phyloP scores from a whole-genome alignment of 1,284 basidiomycete species.

The Cryptococcus hybrid region DNA sequence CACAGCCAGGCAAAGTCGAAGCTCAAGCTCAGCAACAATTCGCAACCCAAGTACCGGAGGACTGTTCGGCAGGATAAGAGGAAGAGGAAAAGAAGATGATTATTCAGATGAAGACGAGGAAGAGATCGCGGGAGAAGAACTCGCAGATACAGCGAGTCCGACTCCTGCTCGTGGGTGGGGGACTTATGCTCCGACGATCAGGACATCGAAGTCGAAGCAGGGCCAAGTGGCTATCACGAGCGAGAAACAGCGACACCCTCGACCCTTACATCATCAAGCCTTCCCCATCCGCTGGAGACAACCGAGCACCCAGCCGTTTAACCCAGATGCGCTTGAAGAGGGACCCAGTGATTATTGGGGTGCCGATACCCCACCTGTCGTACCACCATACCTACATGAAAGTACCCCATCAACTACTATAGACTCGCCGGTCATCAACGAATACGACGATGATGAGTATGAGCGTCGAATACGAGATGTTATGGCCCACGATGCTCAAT shows the following conservation, averaged over 20 bases:
- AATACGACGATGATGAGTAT: constrained; percentile 13
- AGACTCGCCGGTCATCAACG: neutral
- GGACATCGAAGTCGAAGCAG: constrained; percentile 6
- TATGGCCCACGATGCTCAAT: constrained; percentile 2
- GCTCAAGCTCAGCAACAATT: constrained; percentile 6
- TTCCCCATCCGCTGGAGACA: constrained; percentile 8
- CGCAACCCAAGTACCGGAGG: neutral
- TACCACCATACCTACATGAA: neutral
- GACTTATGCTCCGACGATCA: neutral
- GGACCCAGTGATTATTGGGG: constrained; percentile 29
- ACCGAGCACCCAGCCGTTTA: constrained; percentile 3
- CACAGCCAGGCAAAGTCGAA: constrained; percentile 17
- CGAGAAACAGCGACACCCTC: constrained; percentile 4
- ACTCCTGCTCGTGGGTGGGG: constrained; percentile 8
- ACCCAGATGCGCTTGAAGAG: constrained; percentile 13
- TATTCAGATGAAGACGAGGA: neutral
- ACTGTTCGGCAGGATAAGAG: constrained; percentile 5
- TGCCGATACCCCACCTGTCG: neutral
- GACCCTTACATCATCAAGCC: constrained; percentile 3
- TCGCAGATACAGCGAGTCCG: neutral
- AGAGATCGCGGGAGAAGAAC: neutral
- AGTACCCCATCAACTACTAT: too few species aligned
- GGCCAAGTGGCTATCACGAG: constrained; percentile 20
- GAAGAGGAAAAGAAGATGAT: constrained; percentile 2
- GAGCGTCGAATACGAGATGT: constrained; percentile 11